These are phyloP conservation scores for Gynochthodes officinalis DNA, from an alignment of 257 asterid genomes.

Conservation along the genomic window DNA sequence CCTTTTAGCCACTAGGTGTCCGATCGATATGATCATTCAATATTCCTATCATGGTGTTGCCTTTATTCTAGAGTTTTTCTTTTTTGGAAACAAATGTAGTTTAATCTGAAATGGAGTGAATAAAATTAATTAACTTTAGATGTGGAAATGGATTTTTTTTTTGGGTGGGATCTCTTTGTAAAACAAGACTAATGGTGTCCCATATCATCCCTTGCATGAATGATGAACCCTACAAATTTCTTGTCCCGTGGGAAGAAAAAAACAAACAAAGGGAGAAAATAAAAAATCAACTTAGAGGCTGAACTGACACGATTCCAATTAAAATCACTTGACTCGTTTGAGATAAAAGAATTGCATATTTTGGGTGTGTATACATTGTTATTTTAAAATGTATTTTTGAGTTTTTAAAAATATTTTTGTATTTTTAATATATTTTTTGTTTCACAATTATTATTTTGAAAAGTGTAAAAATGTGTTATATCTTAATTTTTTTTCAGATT, in stretches of 20 bases:
- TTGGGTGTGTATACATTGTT: too few relatives aligned
- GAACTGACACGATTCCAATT: background rate
- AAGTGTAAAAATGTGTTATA: too few relatives aligned
- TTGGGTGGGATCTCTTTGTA: background rate
- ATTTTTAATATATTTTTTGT: too few relatives aligned
- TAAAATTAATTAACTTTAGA: background rate
- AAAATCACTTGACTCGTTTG: background rate
- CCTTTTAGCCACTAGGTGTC: conserved; percentile 2
- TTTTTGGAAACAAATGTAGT: background rate
- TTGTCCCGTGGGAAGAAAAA: background rate
- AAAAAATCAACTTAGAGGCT: background rate
- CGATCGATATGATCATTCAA: background rate
- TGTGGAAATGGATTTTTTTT: background rate
- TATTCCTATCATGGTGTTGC: too few relatives aligned
- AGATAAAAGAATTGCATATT: too few relatives aligned
- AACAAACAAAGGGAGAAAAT: background rate
- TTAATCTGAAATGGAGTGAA: background rate
- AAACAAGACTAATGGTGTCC: background rate
- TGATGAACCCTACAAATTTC: background rate
- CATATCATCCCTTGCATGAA: conserved; percentile 12
- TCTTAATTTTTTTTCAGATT: too few relatives aligned
- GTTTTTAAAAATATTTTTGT: too few relatives aligned
- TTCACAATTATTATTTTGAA: too few relatives aligned
- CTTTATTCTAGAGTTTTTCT: too few relatives aligned
- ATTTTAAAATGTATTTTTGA: too few relatives aligned